Base-by-base conservation (phyloP, 2,329 filamentous ascomycete genomes). In the Proliferodiscus dingleyae region DNA sequence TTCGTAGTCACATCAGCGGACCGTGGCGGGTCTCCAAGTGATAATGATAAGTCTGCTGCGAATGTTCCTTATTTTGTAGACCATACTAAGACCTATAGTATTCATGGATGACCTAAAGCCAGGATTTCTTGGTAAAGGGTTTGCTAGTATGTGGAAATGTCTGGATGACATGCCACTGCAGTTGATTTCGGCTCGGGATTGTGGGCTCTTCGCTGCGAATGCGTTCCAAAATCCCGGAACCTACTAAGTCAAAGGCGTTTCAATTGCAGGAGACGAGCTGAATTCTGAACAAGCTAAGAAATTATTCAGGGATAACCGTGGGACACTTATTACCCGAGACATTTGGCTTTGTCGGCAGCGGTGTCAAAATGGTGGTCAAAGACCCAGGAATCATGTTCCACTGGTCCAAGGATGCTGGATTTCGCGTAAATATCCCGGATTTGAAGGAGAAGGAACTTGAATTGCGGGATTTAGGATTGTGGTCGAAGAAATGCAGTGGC, bases 231-330 rank as follows among this genome's bases (percentile, higher is more conserved):
- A 64, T 16, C 63, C 66, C 0, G 60, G 60, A 1, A 24, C 51
- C n/a, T 71, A 61, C 50, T 57, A 45, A 15, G 57, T 55, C 7
- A 53, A 55, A 46, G 61, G 56, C 2, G 51, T 70, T n/a, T 64
- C 66, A 3, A 51, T 72, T 2, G 70, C 67, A 0, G 68, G 68
- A 3, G 68, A 71, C 40, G 68, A 71, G 44, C 46, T 70, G 37
- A 67, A 61, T 1, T 60, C 61, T 21, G 49, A 54, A 1, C 55
- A 71, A 43, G 57, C 61, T 7, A 52, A 52, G 1, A 46, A 58
- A 4, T 52, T 65, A 3, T 71, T 66, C 46, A 59, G 61, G 36
- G 39, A 61, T 41, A 59, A 55, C 21, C 61, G n/a, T 61, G 2
- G 66, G 66, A 1, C 26, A 42, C 1, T 48, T 57, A 8, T 43